phyloP scores from a whole-genome alignment of 169 alveolate species.

The Plasmodium knowlesi region DNA sequence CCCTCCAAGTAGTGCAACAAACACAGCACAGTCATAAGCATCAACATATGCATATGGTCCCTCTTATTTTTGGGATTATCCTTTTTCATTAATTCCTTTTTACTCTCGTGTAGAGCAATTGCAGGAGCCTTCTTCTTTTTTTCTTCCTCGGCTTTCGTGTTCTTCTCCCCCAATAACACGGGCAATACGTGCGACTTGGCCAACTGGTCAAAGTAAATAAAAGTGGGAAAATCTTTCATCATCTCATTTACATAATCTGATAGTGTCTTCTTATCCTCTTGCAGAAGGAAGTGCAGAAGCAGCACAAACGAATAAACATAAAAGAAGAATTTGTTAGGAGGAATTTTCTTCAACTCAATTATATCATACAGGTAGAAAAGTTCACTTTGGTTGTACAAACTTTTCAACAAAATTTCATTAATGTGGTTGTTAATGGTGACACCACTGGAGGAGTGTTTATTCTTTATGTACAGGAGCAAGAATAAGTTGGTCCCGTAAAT shows the following conservation, averaged over 20 bases:
- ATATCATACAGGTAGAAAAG: slow-evolving; percentile 44
- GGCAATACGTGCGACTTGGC: not conserved
- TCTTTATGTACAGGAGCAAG: slow-evolving; percentile 35
- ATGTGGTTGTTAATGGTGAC: slow-evolving; percentile 12
- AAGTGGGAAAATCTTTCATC: slow-evolving; percentile 3
- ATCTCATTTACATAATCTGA: slow-evolving; percentile 18
- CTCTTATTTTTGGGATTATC: not conserved
- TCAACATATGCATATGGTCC: slow-evolving; percentile 26
- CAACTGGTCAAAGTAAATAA: slow-evolving; percentile 40
- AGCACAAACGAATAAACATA: slow-evolving; percentile 59
- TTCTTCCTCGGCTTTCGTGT: not conserved
- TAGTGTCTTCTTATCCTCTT: slow-evolving; percentile 5
- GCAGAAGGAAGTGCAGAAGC: not conserved
- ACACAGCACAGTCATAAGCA: slow-evolving; percentile 6
- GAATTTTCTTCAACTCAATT: slow-evolving; percentile 54
- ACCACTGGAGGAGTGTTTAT: not conserved
- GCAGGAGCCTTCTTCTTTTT: not conserved
- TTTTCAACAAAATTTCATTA: slow-evolving; percentile 17
- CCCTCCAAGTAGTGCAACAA: slow-evolving; percentile 34
- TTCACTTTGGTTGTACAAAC: slow-evolving; percentile 39
- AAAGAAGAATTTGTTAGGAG: slow-evolving; percentile 50
- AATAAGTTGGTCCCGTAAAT: slow-evolving; percentile 36
- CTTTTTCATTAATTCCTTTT: not conserved
- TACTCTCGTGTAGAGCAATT: not conserved
- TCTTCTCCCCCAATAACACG: not conserved